Conservation (phyloP, 345 rosid genomes). For the Salix udensis region DNA sequence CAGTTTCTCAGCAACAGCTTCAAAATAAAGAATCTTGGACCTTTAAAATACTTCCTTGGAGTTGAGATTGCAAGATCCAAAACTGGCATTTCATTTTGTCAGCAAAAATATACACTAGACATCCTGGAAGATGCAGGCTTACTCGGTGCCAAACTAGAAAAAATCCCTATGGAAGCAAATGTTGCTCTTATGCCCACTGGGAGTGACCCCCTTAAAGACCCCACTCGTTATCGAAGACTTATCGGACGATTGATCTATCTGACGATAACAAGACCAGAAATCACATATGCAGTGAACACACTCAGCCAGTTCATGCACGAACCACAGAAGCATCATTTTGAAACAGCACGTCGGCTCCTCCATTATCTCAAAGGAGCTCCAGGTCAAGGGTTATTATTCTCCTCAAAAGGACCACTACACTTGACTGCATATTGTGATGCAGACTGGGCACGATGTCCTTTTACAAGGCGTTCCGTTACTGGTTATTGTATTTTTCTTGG, state of each 20-base stretch:
- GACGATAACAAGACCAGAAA: neutral
- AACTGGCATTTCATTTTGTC: neutral
- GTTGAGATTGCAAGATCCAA: neutral
- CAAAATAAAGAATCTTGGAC: neutral
- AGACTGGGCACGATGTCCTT: neutral
- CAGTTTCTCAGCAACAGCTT: fast-evolving
- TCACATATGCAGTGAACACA: neutral
- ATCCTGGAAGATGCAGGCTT: neutral
- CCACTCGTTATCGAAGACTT: neutral
- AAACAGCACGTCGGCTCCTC: neutral
- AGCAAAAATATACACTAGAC: neutral
- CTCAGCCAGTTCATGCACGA: neutral
- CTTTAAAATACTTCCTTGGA: neutral
- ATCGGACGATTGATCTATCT: neutral
- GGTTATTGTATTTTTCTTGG: neutral
- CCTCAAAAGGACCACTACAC: neutral
- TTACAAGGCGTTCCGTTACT: neutral
- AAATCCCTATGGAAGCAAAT: neutral
- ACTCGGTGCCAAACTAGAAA: neutral
- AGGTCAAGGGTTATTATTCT: neutral
- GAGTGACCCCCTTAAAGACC: neutral
- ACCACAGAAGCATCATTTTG: neutral
- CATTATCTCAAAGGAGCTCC: neutral
- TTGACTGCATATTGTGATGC: neutral
- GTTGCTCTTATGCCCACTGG: neutral